Conservation (phyloP, 495 filamentous ascomycete species). For the Penicillium coffeae region DNA sequence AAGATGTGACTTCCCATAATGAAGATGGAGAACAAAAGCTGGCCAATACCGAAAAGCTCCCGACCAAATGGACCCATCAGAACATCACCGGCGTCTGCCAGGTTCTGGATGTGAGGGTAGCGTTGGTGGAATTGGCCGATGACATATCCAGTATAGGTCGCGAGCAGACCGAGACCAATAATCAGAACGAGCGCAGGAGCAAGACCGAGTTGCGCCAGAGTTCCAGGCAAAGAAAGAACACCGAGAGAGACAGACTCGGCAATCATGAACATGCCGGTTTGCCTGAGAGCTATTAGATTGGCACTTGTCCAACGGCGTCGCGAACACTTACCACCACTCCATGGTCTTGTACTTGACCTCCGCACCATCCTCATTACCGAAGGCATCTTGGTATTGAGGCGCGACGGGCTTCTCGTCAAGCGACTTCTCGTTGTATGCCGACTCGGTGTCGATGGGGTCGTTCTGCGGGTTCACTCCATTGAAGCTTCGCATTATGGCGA, state of each 20-base stretch:
- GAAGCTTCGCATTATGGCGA: slow-evolving; percentile 13
- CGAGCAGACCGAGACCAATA: slow-evolving; percentile 53
- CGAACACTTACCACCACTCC: slow-evolving; percentile 36
- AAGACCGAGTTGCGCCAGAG: slow-evolving; percentile 57
- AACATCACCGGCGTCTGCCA: slow-evolving; percentile 67
- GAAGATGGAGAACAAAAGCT: slow-evolving; percentile 62
- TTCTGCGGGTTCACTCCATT: slow-evolving; percentile 13
- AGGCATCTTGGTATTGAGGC: slow-evolving; percentile 26
- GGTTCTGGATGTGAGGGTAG: slow-evolving; percentile 24
- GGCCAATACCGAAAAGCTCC: slow-evolving; percentile 57
- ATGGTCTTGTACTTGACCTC: slow-evolving; percentile 43
- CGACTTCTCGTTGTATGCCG: slow-evolving; percentile 19
- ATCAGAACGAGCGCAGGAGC: slow-evolving; percentile 47
- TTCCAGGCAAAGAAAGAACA: slow-evolving; percentile 54
- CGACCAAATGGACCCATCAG: slow-evolving; percentile 61
- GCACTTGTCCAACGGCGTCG: background rate
- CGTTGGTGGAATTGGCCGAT: slow-evolving; percentile 23
- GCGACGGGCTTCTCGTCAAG: slow-evolving; percentile 4
- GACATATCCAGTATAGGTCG: slow-evolving; percentile 39
- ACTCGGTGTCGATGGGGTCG: slow-evolving; percentile 18
- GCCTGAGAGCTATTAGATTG: slow-evolving; percentile 14
- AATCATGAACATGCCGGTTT: slow-evolving; percentile 51
- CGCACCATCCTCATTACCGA: slow-evolving; percentile 35
- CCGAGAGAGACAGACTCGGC: slow-evolving; percentile 63
- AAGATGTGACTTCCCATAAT: slow-evolving; percentile 71